phyloP scores from a whole-genome alignment of 2,329 filamentous ascomycete species.

The Aspergillus sp. region DNA sequence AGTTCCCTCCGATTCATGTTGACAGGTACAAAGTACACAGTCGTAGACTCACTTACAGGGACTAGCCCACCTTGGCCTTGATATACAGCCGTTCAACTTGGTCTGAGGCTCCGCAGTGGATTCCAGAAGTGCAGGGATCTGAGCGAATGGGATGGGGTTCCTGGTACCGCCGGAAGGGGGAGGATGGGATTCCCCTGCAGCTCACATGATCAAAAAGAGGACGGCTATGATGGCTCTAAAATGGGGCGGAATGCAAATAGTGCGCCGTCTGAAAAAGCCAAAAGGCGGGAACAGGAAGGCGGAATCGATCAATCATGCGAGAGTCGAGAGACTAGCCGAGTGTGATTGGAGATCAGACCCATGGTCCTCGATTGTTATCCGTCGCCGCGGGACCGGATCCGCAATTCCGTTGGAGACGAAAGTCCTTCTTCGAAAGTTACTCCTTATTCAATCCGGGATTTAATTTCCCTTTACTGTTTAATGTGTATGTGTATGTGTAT shows the following conservation, averaged over 20 bases:
- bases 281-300: neutral
- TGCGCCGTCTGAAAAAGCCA: conserved; percentile 1
- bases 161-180: conserved; percentile 14
- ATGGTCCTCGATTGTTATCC: conserved; percentile 28
- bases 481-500: neutral
- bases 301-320: conserved; percentile 4
- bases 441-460: neutral
- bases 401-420: conserved; percentile 32
- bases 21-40: neutral
- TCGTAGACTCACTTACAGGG: neutral
- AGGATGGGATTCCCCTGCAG: conserved; percentile 20
- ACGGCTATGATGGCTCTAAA: conserved; percentile 8
- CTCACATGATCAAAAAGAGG: conserved; percentile 19
- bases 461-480: neutral
- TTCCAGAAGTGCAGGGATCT: neutral
- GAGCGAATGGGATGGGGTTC: conserved; percentile 10
- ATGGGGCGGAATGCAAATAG: conserved; percentile 7
- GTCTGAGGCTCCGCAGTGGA: conserved; percentile 14
- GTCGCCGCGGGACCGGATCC: conserved; percentile 41
- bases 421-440: neutral
- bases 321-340: conserved; percentile 6
- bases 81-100: conserved; percentile 8
- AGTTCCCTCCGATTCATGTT: neutral
- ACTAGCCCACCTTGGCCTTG: neutral
- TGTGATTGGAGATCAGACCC: conserved; percentile 11